These are phyloP conservation scores for Penicillium sp. DNA, from an alignment of 2,329 filamentous ascomycete species.

Conservation along the genomic window DNA sequence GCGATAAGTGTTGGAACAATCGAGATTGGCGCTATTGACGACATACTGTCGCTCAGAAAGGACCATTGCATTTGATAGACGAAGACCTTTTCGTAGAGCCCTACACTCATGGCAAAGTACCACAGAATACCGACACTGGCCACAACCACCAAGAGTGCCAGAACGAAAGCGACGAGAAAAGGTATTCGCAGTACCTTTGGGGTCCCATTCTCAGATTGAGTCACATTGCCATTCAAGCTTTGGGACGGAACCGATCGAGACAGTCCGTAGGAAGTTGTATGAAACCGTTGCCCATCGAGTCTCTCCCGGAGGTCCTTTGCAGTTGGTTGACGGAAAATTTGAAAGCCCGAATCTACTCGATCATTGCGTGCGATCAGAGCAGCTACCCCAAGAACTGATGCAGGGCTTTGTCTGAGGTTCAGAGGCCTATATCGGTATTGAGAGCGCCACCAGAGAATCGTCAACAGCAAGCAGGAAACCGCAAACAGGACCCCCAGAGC, in stretches of 20 bases:
- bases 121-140: conserved; percentile 8
- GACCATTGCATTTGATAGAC: conserved; percentile 11
- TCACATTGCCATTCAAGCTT: not conserved
- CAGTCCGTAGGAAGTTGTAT: conserved; percentile 7
- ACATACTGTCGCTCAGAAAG: conserved; percentile 5
- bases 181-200: conserved; percentile 11
- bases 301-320: conserved; percentile 4
- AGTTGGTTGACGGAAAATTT: conserved; percentile 7
- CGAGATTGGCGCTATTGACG: conserved; percentile 10
- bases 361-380: conserved; percentile 3
- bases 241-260: not conserved
- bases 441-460: conserved; percentile 8
- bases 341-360: conserved; percentile 1
- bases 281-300: conserved; percentile 1
- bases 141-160: not conserved
- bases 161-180: not conserved
- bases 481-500: conserved; percentile 10
- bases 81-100: conserved; percentile 12
- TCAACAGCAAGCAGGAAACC: conserved; percentile 7
- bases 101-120: conserved; percentile 5
- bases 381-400: conserved; percentile 4
- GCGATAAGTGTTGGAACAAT: conserved; percentile 16
- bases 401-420: conserved; percentile 10
- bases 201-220: conserved; percentile 12
- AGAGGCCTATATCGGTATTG: conserved; percentile 3